These are phyloP conservation scores for Aspergillus campestris DNA, from an alignment of 495 filamentous ascomycete genomes.

Conservation along the genomic window DNA sequence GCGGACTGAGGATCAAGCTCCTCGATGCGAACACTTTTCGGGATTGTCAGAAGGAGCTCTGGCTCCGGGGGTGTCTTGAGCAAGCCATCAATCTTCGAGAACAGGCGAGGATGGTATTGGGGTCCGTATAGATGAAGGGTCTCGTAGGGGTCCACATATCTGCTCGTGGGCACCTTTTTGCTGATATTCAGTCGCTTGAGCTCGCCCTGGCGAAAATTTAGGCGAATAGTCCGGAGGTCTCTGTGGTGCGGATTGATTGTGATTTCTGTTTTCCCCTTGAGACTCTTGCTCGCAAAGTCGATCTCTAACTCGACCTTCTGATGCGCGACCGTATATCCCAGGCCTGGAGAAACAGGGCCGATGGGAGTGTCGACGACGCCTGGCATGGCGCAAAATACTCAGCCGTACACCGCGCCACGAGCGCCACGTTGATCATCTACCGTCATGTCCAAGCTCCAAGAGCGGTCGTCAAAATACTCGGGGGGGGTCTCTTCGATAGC, in stretches of 20 bases:
- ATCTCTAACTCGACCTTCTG: conserved; percentile 86
- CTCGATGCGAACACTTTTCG: conserved; percentile 58
- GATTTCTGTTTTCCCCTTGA: conserved; percentile 76
- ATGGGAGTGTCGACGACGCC: conserved; percentile 35
- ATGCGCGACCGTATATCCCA: conserved; percentile 56
- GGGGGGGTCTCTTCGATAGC: background rate
- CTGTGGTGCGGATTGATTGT: conserved; percentile 60
- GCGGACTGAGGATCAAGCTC: conserved; percentile 50
- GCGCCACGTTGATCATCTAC: conserved; percentile 31
- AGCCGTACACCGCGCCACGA: conserved; percentile 34
- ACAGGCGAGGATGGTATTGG: conserved; percentile 71
- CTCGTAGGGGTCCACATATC: conserved; percentile 68
- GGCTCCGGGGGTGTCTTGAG: conserved; percentile 50
- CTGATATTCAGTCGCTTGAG: conserved; percentile 64
- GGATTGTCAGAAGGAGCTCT: conserved; percentile 54
- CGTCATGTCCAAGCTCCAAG: conserved; percentile 32
- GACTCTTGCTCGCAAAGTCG: conserved; percentile 63
- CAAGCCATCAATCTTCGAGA: conserved; percentile 53
- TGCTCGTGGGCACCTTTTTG: conserved; percentile 47
- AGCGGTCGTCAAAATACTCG: conserved; percentile 3
- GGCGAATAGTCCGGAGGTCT: conserved; percentile 57
- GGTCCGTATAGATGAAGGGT: conserved; percentile 57
- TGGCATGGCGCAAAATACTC: conserved; percentile 37
- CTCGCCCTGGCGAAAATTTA: conserved; percentile 83
- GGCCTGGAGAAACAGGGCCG: conserved; percentile 26